phyloP scores from a whole-genome alignment of 768 basidiomycete genomes.

The Boletus rubropictus region DNA sequence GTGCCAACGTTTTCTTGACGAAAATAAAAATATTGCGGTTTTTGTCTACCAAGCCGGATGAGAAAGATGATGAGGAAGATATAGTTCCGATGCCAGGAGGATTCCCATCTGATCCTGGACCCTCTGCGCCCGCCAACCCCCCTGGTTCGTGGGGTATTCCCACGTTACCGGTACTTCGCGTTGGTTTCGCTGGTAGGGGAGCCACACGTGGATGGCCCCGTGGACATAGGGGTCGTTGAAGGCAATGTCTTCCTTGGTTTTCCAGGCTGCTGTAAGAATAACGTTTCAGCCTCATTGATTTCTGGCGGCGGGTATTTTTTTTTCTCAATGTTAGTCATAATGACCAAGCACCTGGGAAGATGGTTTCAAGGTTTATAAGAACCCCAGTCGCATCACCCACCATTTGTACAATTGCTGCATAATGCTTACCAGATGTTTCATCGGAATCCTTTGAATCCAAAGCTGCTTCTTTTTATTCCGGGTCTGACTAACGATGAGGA shows the following conservation, averaged over 20 bases:
- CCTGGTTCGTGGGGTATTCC: slow-evolving; percentile 16
- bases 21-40: not conserved
- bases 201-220: slow-evolving; percentile 21
- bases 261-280: slow-evolving; percentile 9
- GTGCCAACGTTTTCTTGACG: slow-evolving; percentile 1
- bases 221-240: slow-evolving; percentile 16
- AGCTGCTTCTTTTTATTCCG: not conserved
- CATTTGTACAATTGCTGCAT: not conserved
- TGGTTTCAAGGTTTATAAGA: not conserved
- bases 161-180: slow-evolving; percentile 35
- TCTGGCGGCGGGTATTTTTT: slow-evolving; percentile 3
- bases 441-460: not conserved
- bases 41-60: slow-evolving; percentile 21
- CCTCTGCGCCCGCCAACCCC: slow-evolving; percentile 10
- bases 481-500: not conserved
- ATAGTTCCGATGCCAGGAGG: slow-evolving; percentile 30
- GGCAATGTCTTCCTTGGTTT: not conserved
- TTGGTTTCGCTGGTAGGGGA: slow-evolving; percentile 59
- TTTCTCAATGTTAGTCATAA: slow-evolving; percentile 13
- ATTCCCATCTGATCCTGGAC: slow-evolving; percentile 20
- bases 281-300: not conserved
- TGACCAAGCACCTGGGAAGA: slow-evolving; percentile 12
- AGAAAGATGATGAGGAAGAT: slow-evolving; percentile 35
- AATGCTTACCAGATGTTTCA: not conserved
- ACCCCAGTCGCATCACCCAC: not conserved